These are phyloP conservation scores for Sporothrix brunneoviolacea DNA, from an alignment of 2,329 filamentous ascomycete species.

Conservation along the genomic window DNA sequence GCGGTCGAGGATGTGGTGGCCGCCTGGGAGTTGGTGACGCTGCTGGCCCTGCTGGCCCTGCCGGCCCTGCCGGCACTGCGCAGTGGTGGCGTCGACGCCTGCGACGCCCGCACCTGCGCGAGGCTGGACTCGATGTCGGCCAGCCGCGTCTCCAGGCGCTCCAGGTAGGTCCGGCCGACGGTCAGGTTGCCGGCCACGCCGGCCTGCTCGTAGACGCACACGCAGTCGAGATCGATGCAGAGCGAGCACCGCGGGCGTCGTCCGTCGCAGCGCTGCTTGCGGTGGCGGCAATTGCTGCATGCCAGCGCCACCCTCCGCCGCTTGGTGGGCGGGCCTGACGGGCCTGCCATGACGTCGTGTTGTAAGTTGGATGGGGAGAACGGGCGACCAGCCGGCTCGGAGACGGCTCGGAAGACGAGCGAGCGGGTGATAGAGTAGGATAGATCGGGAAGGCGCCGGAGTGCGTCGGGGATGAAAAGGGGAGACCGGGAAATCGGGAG, in stretches of 20 bases:
- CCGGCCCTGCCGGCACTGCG: too few relatives aligned
- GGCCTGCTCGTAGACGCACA: slow-evolving; percentile 13
- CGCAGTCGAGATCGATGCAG: slow-evolving; percentile 11
- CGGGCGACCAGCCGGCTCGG: too few relatives aligned
- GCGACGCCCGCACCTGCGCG: too few relatives aligned
- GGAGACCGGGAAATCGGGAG: too few relatives aligned
- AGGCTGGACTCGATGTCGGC: slow-evolving; percentile 3
- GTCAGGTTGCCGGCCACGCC: slow-evolving; percentile 3
- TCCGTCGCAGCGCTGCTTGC: slow-evolving; percentile 15
- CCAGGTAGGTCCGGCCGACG: slow-evolving; percentile 1
- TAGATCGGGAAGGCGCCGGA: too few relatives aligned
- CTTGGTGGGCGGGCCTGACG: slow-evolving; percentile 3
- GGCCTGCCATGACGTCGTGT: background rate
- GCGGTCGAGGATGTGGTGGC: background rate
- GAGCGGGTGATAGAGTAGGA: too few relatives aligned
- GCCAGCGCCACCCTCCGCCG: slow-evolving; percentile 10
- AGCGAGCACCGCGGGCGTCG: slow-evolving; percentile 9
- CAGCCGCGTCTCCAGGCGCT: slow-evolving; percentile 12
- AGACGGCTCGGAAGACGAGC: too few relatives aligned
- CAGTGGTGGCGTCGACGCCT: too few relatives aligned
- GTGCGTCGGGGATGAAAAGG: slow-evolving; percentile 2
- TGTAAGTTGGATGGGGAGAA: too few relatives aligned
- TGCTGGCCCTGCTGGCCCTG: too few relatives aligned
- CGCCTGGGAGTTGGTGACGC: background rate
- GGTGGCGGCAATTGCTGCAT: slow-evolving; percentile 10